Evolutionary conservation across 257 asterid genomes (phyloP), one percentile per base, ranked within the genome.

Genomic region (Capsicum pubescens): DNA sequence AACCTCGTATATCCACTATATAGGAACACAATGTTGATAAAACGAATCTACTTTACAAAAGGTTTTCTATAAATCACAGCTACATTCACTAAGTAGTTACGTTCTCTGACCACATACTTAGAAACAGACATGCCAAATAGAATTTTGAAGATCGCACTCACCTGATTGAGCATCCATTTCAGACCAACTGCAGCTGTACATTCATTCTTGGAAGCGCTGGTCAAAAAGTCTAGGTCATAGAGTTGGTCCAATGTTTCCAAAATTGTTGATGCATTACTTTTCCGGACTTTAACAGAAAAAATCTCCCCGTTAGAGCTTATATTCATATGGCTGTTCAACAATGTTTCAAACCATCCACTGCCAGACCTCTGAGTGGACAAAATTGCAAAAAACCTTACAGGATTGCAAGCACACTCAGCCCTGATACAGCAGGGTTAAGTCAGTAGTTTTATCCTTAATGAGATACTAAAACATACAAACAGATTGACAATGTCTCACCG

Each of bases 131-230:
- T 52, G 46, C 11, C 56, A 78, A 19, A 6, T 59, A 36, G 54
- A 83, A 80, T 21, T 78, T 56, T 82, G 26, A 71, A 87, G 11
- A 82, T 81, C 84, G 74, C 52, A 84, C 88, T 87, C 60, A 91
- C 98, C 95, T 95, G 98, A 86, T 95, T 95, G 83, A 95, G 93
- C 99, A 95, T 95, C 99, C 99, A 94, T 88, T 95, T 95, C 91
- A 95, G 90, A 81, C 99, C 99, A 84, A 97, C 93, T 5, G 99
- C 99, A 85, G 99, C 95, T 0, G 98, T 95, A 93, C 99, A 97
- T 90, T 97, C 98, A 85, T 97, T 97, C 86, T 93, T 95, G 21
- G 98, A 92, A 83, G 99, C 98, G 82, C 99, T 97, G 15, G 97
- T 90, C 64, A 90, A 83, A 91, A 90, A 90, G 64, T 97, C 99